Base-by-base conservation (phyloP, 2,329 filamentous ascomycete genomes). In the Calonectria leucothoes region DNA sequence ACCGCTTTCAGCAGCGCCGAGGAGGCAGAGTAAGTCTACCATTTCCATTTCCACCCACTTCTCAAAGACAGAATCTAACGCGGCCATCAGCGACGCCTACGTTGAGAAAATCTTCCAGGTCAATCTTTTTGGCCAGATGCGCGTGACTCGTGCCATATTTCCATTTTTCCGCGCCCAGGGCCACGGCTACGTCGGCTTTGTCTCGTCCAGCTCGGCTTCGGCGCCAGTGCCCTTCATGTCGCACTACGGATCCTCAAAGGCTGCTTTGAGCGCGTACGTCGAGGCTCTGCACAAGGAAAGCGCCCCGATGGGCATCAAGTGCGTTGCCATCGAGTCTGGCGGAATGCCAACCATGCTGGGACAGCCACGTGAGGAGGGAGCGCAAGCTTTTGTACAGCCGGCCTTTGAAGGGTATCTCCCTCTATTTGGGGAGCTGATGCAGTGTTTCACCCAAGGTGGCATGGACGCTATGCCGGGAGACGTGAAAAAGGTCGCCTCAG, bases 251-350 rank as follows among this genome's bases (percentile, higher is more conserved):
- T 74, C 80, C 7, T 77, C 82, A 49, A 84, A 84, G 59, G 77
- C 79, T 1, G 81, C 80, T 2, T 67, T 82, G 11, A 81, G 77
- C 39, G 57, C 80, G 6, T 82, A 78, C 42, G 79, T 80, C 15
- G 82, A 84, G 65, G 48, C 69, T 0, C 75, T 84, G 5, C 75
- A 81, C 73, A 83, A 82, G 52, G 82, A 84, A 39, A 52, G 80
- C 4, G 49, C 42, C 11, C 73, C 78, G 0, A 57, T 84, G n/a
- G 80, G 79, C 2, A 80, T 84, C 64, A 69, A 74, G 31, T 80
- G 78, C 45, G 79, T 83, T 11, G 80, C 81, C n/a, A 79, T 84
- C 45, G 83, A 84, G 71, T 82, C 75, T 51, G 83, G 83, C 4
- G 83, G 81, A 3, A 79, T 82, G 42, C 75, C 78, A 6, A 83